phyloP scores from a whole-genome alignment of 805 yeast genomes.

The Helenozyma baotianmanensis region DNA sequence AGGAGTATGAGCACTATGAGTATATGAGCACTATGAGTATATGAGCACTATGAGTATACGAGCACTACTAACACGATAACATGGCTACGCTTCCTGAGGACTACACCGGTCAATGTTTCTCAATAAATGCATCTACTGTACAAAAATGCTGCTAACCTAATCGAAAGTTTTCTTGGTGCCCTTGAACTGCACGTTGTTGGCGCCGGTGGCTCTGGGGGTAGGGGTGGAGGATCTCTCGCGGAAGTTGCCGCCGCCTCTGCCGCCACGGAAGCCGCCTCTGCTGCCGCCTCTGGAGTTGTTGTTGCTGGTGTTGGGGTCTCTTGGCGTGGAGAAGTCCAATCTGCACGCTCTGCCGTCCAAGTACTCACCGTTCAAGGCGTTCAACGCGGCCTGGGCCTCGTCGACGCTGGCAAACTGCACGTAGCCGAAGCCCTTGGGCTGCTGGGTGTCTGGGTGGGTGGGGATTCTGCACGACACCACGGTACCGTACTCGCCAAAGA shows the following conservation, averaged over 20 bases:
- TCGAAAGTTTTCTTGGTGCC: constrained; percentile 84
- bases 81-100: too few species aligned
- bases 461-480: constrained; percentile 91
- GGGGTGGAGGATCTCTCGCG: constrained; percentile 44
- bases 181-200: constrained; percentile 65
- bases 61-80: too few species aligned
- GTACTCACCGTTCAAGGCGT: constrained; percentile 82
- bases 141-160: too few species aligned
- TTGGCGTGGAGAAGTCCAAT: constrained; percentile 92
- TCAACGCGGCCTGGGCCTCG: constrained; percentile 85
- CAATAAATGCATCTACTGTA: constrained; percentile 2
- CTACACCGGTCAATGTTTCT: too few species aligned
- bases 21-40: too few species aligned
- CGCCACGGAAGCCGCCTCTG: constrained; percentile 15
- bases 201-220: constrained; percentile 66
- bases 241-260: constrained; percentile 26
- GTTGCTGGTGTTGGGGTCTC: constrained; percentile 41
- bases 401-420: constrained; percentile 86
- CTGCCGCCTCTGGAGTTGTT: constrained; percentile 30
- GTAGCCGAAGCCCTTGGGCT: constrained; percentile 98
- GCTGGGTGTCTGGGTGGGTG: constrained; percentile 97
- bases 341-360: constrained; percentile 91
- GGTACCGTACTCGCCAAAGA: constrained; percentile 74
- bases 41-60: too few species aligned
- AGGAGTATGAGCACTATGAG: too few species aligned